phyloP scores from a whole-genome alignment of 1,284 basidiomycete genomes.

The Sphaerobolus stellatus region DNA sequence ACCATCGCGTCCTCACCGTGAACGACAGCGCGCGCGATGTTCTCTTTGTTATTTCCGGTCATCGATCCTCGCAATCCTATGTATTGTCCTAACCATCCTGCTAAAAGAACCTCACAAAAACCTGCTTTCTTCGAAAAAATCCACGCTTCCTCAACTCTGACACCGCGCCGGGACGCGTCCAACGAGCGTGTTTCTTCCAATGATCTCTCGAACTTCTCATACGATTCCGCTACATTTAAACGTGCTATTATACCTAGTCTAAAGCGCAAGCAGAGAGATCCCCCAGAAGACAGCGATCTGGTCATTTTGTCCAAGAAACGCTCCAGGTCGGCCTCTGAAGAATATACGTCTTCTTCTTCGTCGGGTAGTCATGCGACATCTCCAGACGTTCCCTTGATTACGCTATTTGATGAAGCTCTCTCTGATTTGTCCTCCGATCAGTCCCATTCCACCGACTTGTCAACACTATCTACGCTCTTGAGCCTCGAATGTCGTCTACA shows the following conservation, averaged over 20 bases:
- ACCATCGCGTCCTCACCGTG: no score
- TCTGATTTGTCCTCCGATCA: no score
- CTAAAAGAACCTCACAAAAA: background rate
- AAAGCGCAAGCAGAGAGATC: background rate
- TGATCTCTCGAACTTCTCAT: background rate
- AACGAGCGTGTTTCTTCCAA: background rate
- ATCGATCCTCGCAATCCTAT: slow-evolving; percentile 4
- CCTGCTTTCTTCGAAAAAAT: background rate
- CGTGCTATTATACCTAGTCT: background rate
- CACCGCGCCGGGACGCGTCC: background rate
- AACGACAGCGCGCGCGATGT: no score
- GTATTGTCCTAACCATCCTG: slow-evolving; percentile 4
- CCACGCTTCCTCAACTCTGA: background rate
- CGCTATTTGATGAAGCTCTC: background rate
- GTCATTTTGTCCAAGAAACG: no score
- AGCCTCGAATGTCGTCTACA: background rate
- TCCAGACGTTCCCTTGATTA: background rate
- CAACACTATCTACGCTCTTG: no score
- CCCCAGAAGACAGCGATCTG: no score
- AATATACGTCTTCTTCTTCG: no score
- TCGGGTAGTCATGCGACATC: no score
- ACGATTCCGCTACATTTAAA: background rate
- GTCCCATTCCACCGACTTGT: no score
- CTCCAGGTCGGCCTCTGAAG: no score
- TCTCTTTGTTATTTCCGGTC: background rate